phyloP scores from a whole-genome alignment of 768 basidiomycete genomes.

The Saitozyma podzolica region DNA sequence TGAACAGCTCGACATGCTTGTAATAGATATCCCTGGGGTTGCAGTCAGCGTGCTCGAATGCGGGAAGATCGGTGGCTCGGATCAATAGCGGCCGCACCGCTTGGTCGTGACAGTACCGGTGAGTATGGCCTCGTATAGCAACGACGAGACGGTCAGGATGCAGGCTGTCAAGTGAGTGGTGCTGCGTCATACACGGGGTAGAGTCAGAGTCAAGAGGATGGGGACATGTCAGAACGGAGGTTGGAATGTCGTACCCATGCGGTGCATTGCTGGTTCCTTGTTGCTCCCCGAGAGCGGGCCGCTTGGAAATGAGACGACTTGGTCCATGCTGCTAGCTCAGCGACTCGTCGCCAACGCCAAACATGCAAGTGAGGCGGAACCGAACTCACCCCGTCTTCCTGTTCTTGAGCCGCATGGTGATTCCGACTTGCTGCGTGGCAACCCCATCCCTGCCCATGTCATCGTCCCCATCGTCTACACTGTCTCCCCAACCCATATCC shows the following conservation, averaged over 20 bases:
- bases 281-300: slow-evolving; percentile 11
- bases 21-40: slow-evolving; percentile 78
- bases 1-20: slow-evolving; percentile 76
- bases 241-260: slow-evolving; percentile 15
- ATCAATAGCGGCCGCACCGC: slow-evolving; percentile 18
- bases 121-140: slow-evolving; percentile 38
- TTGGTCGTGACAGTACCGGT: slow-evolving; percentile 30
- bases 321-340: slow-evolving; percentile 18
- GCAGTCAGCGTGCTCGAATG: slow-evolving; percentile 31
- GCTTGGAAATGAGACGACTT: slow-evolving; percentile 32
- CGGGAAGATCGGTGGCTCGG: slow-evolving; percentile 28
- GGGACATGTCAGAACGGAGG: neutral
- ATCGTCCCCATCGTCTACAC: neutral
- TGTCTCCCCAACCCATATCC: neutral
- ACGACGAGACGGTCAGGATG: slow-evolving; percentile 20
- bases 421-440: slow-evolving; percentile 7
- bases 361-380: neutral
- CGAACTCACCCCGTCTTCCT: slow-evolving; percentile 35
- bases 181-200: too few species aligned
- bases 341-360: neutral
- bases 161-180: slow-evolving; percentile 14
- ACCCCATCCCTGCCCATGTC: neutral
- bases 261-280: slow-evolving; percentile 14
- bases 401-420: slow-evolving; percentile 24
- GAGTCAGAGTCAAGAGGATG: neutral